These are phyloP conservation scores for Aspergillus alliaceus DNA, from an alignment of 2,329 filamentous ascomycete genomes.

Conservation along the genomic window DNA sequence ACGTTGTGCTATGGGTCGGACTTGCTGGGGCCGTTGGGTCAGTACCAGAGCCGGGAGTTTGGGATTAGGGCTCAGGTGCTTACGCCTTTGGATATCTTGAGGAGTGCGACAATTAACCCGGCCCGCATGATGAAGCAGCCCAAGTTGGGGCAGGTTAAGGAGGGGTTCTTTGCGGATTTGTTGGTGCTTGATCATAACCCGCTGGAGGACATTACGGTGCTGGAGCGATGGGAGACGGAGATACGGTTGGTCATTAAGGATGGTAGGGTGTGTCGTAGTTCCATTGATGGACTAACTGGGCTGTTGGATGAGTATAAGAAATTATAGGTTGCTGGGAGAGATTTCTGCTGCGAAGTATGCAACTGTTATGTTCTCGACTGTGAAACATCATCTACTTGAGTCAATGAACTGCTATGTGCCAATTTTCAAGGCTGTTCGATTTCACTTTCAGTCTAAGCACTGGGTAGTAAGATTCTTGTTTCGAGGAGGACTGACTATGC, in stretches of 20 bases:
- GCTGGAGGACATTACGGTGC: slow-evolving; percentile 54
- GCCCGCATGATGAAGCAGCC: slow-evolving; percentile 52
- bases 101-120: slow-evolving; percentile 54
- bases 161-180: slow-evolving; percentile 55
- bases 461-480: not conserved
- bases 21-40: slow-evolving; percentile 52
- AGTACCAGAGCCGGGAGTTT: slow-evolving; percentile 54
- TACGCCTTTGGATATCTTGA: slow-evolving; percentile 46
- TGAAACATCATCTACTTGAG: too few relatives aligned
- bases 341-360: too few relatives aligned
- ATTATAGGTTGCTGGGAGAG: too few relatives aligned
- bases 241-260: slow-evolving; percentile 57
- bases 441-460: not conserved
- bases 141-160: slow-evolving; percentile 51
- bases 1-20: slow-evolving; percentile 59
- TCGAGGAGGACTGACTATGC: not conserved
- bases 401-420: too few relatives aligned
- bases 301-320: too few relatives aligned
- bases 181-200: slow-evolving; percentile 55
- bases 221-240: slow-evolving; percentile 50
- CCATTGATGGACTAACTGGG: too few relatives aligned
- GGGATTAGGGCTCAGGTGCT: slow-evolving; percentile 46
- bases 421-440: not conserved
- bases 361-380: too few relatives aligned
- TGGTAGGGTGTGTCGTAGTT: too few relatives aligned